These are phyloP conservation scores for Aspergillus glaucus DNA, from an alignment of 2,329 filamentous ascomycete species.

Conservation along the genomic window DNA sequence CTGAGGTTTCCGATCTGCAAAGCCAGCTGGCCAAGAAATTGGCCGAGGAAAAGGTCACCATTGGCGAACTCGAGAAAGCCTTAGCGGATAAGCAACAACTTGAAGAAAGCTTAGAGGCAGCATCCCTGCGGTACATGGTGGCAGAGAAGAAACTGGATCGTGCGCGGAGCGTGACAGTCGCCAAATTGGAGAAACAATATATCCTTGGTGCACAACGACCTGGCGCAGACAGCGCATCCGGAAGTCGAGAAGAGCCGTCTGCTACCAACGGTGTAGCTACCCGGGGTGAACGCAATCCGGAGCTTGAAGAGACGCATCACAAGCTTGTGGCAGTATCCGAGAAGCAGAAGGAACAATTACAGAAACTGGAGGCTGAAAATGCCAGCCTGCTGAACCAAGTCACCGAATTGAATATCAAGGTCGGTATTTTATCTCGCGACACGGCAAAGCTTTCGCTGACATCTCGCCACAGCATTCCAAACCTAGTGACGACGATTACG, in stretches of 20 bases:
- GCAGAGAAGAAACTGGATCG: conserved; percentile 93
- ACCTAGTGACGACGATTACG: conserved; percentile 86
- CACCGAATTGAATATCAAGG: conserved; percentile 60
- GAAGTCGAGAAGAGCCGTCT: conserved; percentile 46
- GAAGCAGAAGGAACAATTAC: conserved; percentile 85
- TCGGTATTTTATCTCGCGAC: conserved; percentile 21
- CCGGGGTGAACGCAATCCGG: conserved; percentile 53
- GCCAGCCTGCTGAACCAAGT: conserved; percentile 70
- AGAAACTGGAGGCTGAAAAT: conserved; percentile 70
- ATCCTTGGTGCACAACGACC: conserved; percentile 57
- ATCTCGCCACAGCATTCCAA: conserved; percentile 51
- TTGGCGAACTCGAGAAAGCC: conserved; percentile 68
- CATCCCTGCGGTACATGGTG: conserved; percentile 85
- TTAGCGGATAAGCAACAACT: conserved; percentile 75
- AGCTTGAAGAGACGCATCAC: conserved; percentile 68
- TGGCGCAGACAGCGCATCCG: conserved; percentile 42
- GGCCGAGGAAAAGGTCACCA: conserved; percentile 73
- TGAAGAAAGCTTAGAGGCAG: conserved; percentile 78
- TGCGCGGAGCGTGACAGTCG: conserved; percentile 78
- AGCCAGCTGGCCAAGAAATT: conserved; percentile 67
- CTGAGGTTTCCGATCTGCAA: conserved; percentile 68
- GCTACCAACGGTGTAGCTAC: conserved; percentile 51
- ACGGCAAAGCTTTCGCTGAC: not conserved
- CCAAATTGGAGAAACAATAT: conserved; percentile 86
- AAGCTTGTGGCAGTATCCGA: conserved; percentile 69